Evolutionary conservation across 2,329 filamentous ascomycete species (phyloP).

Genomic region (Rhynchosporium agropyri): DNA sequence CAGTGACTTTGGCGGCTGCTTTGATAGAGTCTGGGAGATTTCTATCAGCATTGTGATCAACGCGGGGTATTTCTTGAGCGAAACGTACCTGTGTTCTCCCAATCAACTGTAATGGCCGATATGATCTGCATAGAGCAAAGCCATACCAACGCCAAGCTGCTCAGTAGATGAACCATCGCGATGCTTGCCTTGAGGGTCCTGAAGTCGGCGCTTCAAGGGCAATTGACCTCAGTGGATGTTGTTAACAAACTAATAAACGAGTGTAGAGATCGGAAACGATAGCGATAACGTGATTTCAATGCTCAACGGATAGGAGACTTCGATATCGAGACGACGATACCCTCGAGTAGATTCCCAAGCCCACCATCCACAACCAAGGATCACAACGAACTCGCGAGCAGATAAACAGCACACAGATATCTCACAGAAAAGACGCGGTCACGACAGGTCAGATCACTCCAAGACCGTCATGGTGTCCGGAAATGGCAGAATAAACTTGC

Average conservation of each 20-base stretch:
- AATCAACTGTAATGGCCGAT: conserved; percentile 14
- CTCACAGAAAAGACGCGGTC: too few relatives aligned
- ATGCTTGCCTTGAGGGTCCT: conserved; percentile 4
- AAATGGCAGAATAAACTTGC: too few relatives aligned
- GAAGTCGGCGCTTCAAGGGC: not conserved
- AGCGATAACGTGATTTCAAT: not conserved
- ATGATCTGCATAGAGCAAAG: conserved; percentile 1
- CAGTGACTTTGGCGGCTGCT: conserved; percentile 39
- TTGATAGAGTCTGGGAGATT: conserved; percentile 39
- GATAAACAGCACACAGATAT: too few relatives aligned
- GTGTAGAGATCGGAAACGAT: not conserved
- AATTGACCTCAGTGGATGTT: not conserved
- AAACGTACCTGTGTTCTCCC: conserved; percentile 14
- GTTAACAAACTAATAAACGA: conserved; percentile 13
- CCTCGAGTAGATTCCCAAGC: not conserved
- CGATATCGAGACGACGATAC: not conserved
- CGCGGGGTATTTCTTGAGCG: not conserved
- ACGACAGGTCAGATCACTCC: too few relatives aligned
- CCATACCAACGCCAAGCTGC: conserved; percentile 11
- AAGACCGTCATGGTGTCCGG: too few relatives aligned
- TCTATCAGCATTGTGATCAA: conserved; percentile 1
- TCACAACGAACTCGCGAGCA: not conserved
- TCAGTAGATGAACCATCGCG: conserved; percentile 9
- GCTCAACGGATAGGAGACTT: not conserved
- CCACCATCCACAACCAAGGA: not conserved